Evolutionary conservation across 2,329 filamentous ascomycete species (phyloP).

Genomic region (Dissoconium aciculare): DNA sequence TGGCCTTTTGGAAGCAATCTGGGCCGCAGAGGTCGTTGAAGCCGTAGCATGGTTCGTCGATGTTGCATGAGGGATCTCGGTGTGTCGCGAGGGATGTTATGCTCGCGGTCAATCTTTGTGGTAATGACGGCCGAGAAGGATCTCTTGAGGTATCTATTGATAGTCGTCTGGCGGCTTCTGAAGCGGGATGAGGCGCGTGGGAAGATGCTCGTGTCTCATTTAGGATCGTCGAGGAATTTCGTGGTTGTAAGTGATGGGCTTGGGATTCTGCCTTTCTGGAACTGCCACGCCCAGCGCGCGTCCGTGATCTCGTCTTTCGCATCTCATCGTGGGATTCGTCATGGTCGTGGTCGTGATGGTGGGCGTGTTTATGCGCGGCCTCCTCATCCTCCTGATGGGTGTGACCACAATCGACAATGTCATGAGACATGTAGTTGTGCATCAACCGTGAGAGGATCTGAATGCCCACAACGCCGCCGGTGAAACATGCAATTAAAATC

Average conservation of each 20-base stretch:
- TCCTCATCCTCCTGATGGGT: slow-evolving; percentile 48
- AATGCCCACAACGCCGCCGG: slow-evolving; percentile 59
- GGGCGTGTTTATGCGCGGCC: slow-evolving; percentile 18
- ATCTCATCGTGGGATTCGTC: slow-evolving; percentile 16
- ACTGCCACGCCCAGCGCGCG: slow-evolving; percentile 14
- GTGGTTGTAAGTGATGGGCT: too few species aligned
- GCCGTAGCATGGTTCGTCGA: slow-evolving; percentile 45
- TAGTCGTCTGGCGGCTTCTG: too few species aligned
- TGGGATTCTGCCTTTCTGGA: slow-evolving; percentile 4
- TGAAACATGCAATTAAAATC: slow-evolving; percentile 53
- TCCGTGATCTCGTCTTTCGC: slow-evolving; percentile 12
- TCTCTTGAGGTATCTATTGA: too few species aligned
- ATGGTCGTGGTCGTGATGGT: slow-evolving; percentile 17
- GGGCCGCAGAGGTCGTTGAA: slow-evolving; percentile 46
- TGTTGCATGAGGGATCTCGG: slow-evolving; percentile 34
- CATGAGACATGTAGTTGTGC: slow-evolving; percentile 60
- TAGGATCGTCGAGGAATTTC: slow-evolving; percentile 12
- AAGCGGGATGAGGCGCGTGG: too few species aligned
- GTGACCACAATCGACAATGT: slow-evolving; percentile 69
- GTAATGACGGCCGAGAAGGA: slow-evolving; percentile 27
- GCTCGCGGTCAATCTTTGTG: slow-evolving; percentile 27
- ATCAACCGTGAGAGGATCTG: slow-evolving; percentile 57
- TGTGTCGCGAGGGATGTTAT: slow-evolving; percentile 35
- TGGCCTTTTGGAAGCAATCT: slow-evolving; percentile 43
- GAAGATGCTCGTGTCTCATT: slow-evolving; percentile 3